phyloP scores from a whole-genome alignment of 495 filamentous ascomycete genomes.

The Recurvomyces mirabilis region DNA sequence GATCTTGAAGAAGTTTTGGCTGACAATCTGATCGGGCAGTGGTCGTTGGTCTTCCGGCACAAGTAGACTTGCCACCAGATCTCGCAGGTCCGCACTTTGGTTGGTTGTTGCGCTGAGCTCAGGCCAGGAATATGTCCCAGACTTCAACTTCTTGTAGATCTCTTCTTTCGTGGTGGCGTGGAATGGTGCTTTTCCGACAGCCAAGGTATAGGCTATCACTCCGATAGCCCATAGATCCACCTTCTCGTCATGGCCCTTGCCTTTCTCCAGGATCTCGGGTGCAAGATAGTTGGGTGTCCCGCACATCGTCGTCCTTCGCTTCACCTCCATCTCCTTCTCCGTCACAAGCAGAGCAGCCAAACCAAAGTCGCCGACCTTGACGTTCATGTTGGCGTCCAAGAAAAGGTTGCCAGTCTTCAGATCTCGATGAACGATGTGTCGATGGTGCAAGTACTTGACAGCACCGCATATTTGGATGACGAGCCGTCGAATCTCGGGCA shows the following conservation, averaged over 20 bases:
- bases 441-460: conserved; percentile 91
- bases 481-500: conserved; percentile 84
- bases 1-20: conserved; percentile 34
- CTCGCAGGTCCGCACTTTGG: conserved; percentile 30
- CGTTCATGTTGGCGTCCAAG: conserved; percentile 88
- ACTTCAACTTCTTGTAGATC: conserved; percentile 35
- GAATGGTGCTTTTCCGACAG: conserved; percentile 34
- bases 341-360: conserved; percentile 85
- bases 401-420: conserved; percentile 98
- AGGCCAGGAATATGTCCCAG: conserved; percentile 33
- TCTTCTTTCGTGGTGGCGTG: conserved; percentile 34
- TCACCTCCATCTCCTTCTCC: conserved; percentile 63
- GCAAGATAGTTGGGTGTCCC: conserved; percentile 98
- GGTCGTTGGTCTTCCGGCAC: conserved; percentile 34
- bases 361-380: conserved; percentile 96
- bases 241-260: conserved; percentile 79
- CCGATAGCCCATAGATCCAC: conserved; percentile 97
- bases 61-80: conserved; percentile 30
- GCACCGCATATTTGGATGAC: conserved; percentile 90
- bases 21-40: conserved; percentile 32
- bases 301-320: conserved; percentile 71
- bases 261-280: conserved; percentile 81
- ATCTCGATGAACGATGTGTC: conserved; percentile 92
- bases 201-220: conserved; percentile 63
- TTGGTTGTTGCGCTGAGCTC: conserved; percentile 28